These are phyloP conservation scores for Cynanchum wilfordii DNA, from an alignment of 257 asterid species.

Conservation along the genomic window DNA sequence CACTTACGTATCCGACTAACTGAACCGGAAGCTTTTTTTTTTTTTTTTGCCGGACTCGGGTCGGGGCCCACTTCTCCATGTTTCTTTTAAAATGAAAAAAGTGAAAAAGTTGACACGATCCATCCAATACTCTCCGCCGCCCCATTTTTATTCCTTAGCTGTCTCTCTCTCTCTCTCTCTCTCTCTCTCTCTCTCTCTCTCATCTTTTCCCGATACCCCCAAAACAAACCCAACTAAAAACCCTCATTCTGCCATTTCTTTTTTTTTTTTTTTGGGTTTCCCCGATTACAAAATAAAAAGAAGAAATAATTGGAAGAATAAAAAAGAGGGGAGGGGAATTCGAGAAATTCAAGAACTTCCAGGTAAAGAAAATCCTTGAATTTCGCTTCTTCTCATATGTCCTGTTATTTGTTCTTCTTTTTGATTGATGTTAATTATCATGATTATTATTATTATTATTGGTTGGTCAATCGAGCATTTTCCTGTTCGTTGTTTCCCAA, in stretches of 20 bases:
- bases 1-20: no score
- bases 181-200: neutral
- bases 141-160: neutral
- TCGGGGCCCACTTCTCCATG: no score
- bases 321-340: neutral
- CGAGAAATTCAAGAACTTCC: conserved; percentile 11
- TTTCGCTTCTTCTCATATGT: conserved; percentile 10
- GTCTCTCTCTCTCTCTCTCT: neutral
- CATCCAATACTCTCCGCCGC: neutral
- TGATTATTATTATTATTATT: conserved; percentile 2
- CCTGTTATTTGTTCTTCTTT: conserved; percentile 7
- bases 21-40: no score
- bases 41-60: no score
- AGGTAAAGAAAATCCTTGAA: conserved; percentile 13
- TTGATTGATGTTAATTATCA: neutral
- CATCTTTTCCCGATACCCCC: neutral
- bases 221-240: conserved; percentile 3
- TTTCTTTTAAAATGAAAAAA: no score
- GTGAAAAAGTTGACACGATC: neutral
- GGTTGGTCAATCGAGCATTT: neutral
- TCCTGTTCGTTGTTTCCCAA: neutral
- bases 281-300: no score
- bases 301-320: no score
- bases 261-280: neutral
- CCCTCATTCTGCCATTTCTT: neutral